Conservation (phyloP, 2,329 filamentous ascomycete genomes). For the Sporothrix pallida region DNA sequence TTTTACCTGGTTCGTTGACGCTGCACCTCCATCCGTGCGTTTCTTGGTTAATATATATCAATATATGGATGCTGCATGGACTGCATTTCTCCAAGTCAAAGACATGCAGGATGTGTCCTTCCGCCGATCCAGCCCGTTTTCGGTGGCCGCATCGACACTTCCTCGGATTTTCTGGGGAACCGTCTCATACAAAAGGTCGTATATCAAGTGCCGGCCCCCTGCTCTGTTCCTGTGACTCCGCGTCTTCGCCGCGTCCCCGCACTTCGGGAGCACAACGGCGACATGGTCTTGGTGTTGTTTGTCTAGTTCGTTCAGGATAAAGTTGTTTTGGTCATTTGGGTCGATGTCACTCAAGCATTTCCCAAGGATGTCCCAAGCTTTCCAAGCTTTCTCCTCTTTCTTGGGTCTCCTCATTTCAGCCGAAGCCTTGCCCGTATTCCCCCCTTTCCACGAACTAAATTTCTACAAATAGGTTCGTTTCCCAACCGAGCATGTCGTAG, state of each 20-base stretch:
- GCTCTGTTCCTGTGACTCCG: constrained; percentile 1
- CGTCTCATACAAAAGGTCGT: too few species aligned
- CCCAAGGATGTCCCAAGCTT: too few species aligned
- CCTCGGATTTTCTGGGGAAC: too few species aligned
- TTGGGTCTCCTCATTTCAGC: too few species aligned
- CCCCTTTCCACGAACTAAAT: too few species aligned
- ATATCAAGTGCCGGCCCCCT: neutral
- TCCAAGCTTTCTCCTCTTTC: too few species aligned
- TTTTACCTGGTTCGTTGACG: neutral
- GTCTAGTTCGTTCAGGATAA: neutral
- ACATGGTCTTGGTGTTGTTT: neutral
- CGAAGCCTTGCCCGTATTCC: too few species aligned
- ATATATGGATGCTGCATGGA: neutral
- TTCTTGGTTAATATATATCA: neutral
- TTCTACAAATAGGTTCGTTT: too few species aligned
- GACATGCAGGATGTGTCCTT: constrained; percentile 6
- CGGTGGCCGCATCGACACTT: neutral
- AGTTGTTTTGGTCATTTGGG: too few species aligned
- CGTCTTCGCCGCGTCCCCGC: constrained; percentile 6
- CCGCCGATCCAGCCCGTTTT: neutral
- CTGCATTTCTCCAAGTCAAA: neutral
- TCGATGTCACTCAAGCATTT: too few species aligned
- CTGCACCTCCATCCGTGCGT: neutral
- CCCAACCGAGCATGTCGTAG: neutral
- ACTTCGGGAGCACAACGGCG: constrained; percentile 9